Evolutionary conservation across 108 stramenopile species (phyloP).

Genomic region (Stephanodiscus minutulus): DNA sequence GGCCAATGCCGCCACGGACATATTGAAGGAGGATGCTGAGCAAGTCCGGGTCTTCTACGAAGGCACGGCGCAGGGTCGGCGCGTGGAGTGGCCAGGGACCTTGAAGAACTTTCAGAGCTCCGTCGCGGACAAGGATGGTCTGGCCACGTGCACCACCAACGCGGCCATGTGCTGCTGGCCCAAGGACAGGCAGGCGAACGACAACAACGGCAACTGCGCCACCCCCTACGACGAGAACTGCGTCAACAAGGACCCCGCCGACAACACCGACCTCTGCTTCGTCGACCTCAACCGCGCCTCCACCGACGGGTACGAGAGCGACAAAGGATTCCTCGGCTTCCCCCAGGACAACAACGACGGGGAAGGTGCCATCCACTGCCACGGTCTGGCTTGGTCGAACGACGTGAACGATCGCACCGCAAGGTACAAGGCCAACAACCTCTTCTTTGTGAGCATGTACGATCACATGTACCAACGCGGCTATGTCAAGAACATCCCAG

Average conservation of each 20-base stretch:
- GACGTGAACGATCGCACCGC: slow-evolving; percentile 21
- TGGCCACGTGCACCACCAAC: slow-evolving; percentile 30
- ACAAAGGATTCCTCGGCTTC: slow-evolving; percentile 21
- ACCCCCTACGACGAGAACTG: slow-evolving; percentile 43
- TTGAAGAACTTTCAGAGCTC: slow-evolving; percentile 30
- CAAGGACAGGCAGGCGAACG: slow-evolving; percentile 60
- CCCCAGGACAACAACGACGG: slow-evolving; percentile 33
- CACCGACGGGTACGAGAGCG: slow-evolving; percentile 19
- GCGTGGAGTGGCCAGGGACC: slow-evolving; percentile 27
- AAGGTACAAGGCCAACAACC: slow-evolving; percentile 53
- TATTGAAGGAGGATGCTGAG: slow-evolving; percentile 33
- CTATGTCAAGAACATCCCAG: slow-evolving; percentile 43
- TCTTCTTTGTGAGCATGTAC: slow-evolving; percentile 61
- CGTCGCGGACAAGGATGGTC: neutral
- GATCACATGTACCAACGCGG: slow-evolving; percentile 58
- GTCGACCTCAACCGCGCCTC: slow-evolving; percentile 19
- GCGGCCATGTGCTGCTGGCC: slow-evolving; percentile 61
- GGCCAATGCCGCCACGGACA: slow-evolving; percentile 8
- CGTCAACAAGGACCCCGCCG: slow-evolving; percentile 55
- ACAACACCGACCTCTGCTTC: slow-evolving; percentile 61
- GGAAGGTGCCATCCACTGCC: slow-evolving; percentile 58
- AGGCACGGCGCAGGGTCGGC: slow-evolving; percentile 10
- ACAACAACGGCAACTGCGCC: slow-evolving; percentile 61
- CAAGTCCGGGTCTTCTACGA: slow-evolving; percentile 31
- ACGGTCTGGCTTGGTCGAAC: slow-evolving; percentile 59